Evolutionary conservation across 176 grass and related monocot genomes (phyloP), one percentile per base, ranked within the genome.

Genomic region (Oryza meridionalis): DNA sequence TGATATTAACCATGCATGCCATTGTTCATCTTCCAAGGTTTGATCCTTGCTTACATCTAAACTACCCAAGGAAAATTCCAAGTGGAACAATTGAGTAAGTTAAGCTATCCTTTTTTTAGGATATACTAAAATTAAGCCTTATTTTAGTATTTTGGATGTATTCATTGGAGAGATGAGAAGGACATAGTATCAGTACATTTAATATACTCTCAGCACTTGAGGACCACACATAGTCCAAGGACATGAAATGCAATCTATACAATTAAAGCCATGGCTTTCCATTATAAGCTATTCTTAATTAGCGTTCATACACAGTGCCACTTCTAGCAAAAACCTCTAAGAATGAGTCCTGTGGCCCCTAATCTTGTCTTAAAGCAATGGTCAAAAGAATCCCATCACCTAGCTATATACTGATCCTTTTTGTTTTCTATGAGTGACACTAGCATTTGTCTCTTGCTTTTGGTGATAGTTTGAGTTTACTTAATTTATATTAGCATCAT

Each of bases 361-460:
- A 38, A 64, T 81, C 59, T 62, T 90, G 84, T 27, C 58, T 63
- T 64, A 90, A 87, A 90, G 80, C 75, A 84, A 64, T 43, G 75
- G 88, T 87, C 88, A 87, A 90, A 89, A 87, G 84, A 65, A 83
- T 83, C 75, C 8, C 58, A 13, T 83, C 50, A 17, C 63, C 76
- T 87, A 70, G 72, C 71, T 69, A 53, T 69, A 53, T 7, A 22
- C 74, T 69, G 11, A 66, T 17, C 68, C 47, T 83, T 90, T 87
- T 83, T 63, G 17, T 90, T 75, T 90, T 90, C 38, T 86, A 90
- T 90, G 49, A 87, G 63, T 70, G 68, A 87, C 88, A 86, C 84
- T 90, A 90, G 75, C 69, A 64, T 42, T 64, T 90, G 75, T 87
- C 88, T 79, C 84, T 79, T 79, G 68, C 69, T 79, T 90, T 90